These are phyloP conservation scores for Pichia sp. DNA, from an alignment of 1,139 yeast genomes.

Conservation along the genomic window DNA sequence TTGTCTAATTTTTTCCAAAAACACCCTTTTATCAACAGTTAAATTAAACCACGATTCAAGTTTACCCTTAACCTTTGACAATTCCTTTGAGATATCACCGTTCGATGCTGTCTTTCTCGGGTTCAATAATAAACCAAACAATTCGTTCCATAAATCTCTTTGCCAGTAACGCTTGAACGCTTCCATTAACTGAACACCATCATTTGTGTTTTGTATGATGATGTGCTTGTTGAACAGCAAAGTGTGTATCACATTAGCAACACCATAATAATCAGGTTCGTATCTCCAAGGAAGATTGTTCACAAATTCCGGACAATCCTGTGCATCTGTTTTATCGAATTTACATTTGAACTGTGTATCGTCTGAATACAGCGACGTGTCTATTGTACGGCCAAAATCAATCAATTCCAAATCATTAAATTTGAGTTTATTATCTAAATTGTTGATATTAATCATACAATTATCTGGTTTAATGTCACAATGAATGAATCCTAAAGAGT, in stretches of 20 bases:
- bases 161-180: constrained; percentile 80
- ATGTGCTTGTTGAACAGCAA: constrained; percentile 69
- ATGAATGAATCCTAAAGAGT: constrained; percentile 66
- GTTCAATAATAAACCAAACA: constrained; percentile 66
- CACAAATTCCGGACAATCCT: constrained; percentile 77
- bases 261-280: constrained; percentile 83
- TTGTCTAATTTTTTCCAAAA: constrained; percentile 19
- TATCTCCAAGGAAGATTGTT: constrained; percentile 66
- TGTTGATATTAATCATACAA: constrained; percentile 66
- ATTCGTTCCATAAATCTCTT: constrained; percentile 62
- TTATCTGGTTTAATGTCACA: constrained; percentile 89
- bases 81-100: constrained; percentile 19
- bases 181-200: constrained; percentile 39
- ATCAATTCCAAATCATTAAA: constrained; percentile 53
- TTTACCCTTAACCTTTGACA: constrained; percentile 15
- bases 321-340: constrained; percentile 56
- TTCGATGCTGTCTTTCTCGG: constrained; percentile 35
- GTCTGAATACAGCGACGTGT: constrained; percentile 54
- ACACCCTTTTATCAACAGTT: constrained; percentile 20
- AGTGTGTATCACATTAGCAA: constrained; percentile 74
- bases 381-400: constrained; percentile 85
- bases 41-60: constrained; percentile 27
- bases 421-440: constrained; percentile 14
- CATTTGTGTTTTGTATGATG: constrained; percentile 36
- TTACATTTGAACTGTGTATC: constrained; percentile 46